Evolutionary conservation across 371 early-diverging fungal species (phyloP).

Genomic region (Lichtheimia hyalospora): DNA sequence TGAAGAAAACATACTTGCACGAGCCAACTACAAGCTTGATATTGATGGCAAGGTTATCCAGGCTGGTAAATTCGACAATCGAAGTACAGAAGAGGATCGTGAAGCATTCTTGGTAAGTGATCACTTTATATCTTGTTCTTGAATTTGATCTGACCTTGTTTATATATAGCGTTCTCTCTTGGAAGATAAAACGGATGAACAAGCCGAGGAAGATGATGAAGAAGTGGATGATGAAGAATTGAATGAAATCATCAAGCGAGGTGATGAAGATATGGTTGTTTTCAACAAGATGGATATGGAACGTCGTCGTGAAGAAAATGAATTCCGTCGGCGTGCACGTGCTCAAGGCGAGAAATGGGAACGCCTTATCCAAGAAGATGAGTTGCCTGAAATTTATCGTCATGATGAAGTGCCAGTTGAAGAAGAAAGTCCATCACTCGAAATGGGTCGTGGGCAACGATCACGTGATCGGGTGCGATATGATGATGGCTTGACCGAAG

Average conservation of each 20-base stretch:
- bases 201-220: slow-evolving; percentile 55
- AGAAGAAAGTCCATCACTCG: slow-evolving; percentile 19
- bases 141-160: neutral
- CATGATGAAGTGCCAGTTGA: slow-evolving; percentile 40
- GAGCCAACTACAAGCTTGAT: slow-evolving; percentile 93
- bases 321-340: slow-evolving; percentile 10
- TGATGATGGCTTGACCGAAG: slow-evolving; percentile 93
- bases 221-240: slow-evolving; percentile 83
- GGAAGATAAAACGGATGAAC: slow-evolving; percentile 19
- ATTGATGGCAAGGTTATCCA: slow-evolving; percentile 98
- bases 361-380: slow-evolving; percentile 75
- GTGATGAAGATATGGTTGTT: slow-evolving; percentile 69
- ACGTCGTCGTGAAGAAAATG: slow-evolving; percentile 49
- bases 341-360: slow-evolving; percentile 50
- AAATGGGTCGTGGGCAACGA: slow-evolving; percentile 75
- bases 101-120: slow-evolving; percentile 70
- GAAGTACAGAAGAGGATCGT: slow-evolving; percentile 90
- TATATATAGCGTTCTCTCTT: slow-evolving; percentile 14
- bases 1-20: slow-evolving; percentile 94
- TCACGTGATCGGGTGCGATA: slow-evolving; percentile 73
- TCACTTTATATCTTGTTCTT: neutral
- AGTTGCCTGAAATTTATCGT: slow-evolving; percentile 80
- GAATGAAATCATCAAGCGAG: slow-evolving; percentile 81
- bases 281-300: slow-evolving; percentile 76
- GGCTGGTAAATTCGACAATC: slow-evolving; percentile 98